Evolutionary conservation across 78 protist species (phyloP).

Genomic region (Bodo saltans): DNA sequence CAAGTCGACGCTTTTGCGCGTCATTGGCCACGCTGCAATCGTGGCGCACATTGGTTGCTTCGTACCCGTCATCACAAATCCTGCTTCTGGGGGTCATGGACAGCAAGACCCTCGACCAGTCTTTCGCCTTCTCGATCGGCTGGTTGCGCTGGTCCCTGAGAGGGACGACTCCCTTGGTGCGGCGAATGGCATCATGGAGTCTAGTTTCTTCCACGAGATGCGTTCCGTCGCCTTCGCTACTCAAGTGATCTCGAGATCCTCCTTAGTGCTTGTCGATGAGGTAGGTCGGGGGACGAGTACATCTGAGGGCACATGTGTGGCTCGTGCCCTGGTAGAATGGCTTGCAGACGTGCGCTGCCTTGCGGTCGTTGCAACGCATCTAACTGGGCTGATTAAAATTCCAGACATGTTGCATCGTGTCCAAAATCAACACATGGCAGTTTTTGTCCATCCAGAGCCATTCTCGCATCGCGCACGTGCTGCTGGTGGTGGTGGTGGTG

Average conservation of each 20-base stretch:
- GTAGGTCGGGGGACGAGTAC: constrained; percentile 91
- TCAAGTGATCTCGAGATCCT: constrained; percentile 19
- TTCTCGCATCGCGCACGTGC: too few relatives aligned
- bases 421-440: too few relatives aligned
- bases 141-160: too few relatives aligned
- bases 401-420: too few relatives aligned
- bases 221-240: too few relatives aligned
- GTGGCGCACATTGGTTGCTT: constrained; percentile 52
- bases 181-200: too few relatives aligned
- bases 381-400: too few relatives aligned
- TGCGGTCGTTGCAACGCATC: constrained; percentile 87
- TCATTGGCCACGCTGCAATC: constrained; percentile 18
- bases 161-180: constrained; percentile 28
- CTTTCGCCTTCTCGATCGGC: constrained; percentile 36
- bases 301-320: constrained; percentile 88
- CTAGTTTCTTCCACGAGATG: background rate
- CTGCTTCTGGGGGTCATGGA: too few relatives aligned
- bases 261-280: constrained; percentile 88
- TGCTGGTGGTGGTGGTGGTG: too few relatives aligned
- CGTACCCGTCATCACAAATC: constrained; percentile 54
- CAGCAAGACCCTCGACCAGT: too few relatives aligned
- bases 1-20: constrained; percentile 42
- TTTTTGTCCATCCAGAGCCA: too few relatives aligned
- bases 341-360: constrained; percentile 34
- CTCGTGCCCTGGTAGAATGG: constrained; percentile 60